These are phyloP conservation scores for Globisporangium heterothallicum DNA, from an alignment of 352 stramenopile genomes.

Conservation along the genomic window DNA sequence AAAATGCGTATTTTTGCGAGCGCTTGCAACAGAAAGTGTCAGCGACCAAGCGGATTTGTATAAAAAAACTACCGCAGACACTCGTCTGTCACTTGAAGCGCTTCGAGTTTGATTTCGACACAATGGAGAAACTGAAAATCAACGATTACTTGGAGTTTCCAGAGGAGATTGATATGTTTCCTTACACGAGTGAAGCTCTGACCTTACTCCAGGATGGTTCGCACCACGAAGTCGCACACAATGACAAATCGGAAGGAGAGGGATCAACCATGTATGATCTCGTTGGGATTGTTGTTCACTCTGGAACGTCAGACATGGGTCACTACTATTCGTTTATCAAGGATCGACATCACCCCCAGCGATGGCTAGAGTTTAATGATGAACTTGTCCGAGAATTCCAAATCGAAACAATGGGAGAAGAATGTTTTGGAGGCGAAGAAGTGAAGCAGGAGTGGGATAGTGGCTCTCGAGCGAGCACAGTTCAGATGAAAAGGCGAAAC, in stretches of 20 bases:
- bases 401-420: constrained; percentile 52
- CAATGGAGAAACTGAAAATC: constrained; percentile 87
- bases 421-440: constrained; percentile 91
- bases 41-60: constrained; percentile 77
- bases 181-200: constrained; percentile 80
- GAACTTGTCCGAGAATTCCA: constrained; percentile 83
- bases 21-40: constrained; percentile 60
- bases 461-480: constrained; percentile 17
- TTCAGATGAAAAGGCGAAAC: constrained; percentile 62
- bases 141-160: constrained; percentile 85
- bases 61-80: constrained; percentile 71
- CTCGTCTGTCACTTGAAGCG: constrained; percentile 84
- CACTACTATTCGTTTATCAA: constrained; percentile 95
- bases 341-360: constrained; percentile 38
- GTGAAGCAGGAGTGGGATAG: constrained; percentile 49
- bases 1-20: constrained; percentile 81
- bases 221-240: neutral
- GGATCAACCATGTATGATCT: constrained; percentile 75
- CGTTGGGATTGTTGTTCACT: constrained; percentile 90
- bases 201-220: neutral
- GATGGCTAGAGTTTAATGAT: constrained; percentile 93
- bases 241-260: neutral
- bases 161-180: constrained; percentile 84
- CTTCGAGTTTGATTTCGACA: constrained; percentile 88
- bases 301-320: constrained; percentile 86